These are phyloP conservation scores for Geotrichum candidum DNA, from an alignment of 1,139 yeast genomes.

Conservation along the genomic window DNA sequence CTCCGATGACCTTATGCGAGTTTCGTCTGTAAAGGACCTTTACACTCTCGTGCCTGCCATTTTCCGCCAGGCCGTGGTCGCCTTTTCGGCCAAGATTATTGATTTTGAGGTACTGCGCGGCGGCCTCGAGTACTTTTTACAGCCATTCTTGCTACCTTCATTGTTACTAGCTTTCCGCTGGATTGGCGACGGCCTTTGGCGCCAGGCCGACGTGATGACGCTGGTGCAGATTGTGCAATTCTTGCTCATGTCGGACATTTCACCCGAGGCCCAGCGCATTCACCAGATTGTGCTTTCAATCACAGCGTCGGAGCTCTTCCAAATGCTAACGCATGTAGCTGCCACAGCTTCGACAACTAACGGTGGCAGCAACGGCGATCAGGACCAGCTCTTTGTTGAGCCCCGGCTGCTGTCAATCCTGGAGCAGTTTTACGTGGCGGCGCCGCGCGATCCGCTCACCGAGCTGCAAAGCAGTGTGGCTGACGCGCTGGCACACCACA, in stretches of 20 bases:
- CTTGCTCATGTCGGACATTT: slow-evolving; percentile 33
- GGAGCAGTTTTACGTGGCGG: slow-evolving; percentile 12
- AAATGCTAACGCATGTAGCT: slow-evolving; percentile 20
- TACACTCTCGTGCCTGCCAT: slow-evolving; percentile 65
- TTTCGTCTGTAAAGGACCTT: slow-evolving; percentile 62
- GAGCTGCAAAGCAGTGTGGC: slow-evolving; percentile 1
- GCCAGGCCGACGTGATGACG: slow-evolving; percentile 27
- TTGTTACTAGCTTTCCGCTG: slow-evolving; percentile 41
- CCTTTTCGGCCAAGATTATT: slow-evolving; percentile 51
- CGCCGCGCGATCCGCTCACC: background rate
- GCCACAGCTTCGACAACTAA: slow-evolving; percentile 13
- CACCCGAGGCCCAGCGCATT: slow-evolving; percentile 38
- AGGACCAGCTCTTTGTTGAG: slow-evolving; percentile 14
- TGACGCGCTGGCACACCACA: slow-evolving; percentile 24
- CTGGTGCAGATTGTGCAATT: slow-evolving; percentile 34
- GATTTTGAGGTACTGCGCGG: slow-evolving; percentile 46
- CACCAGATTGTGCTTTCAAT: slow-evolving; percentile 34
- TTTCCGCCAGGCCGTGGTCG: slow-evolving; percentile 64
- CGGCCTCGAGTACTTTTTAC: slow-evolving; percentile 60
- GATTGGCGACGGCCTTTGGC: slow-evolving; percentile 39
- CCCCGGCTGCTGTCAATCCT: slow-evolving; percentile 14
- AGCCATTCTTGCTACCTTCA: slow-evolving; percentile 50
- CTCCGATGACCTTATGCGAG: slow-evolving; percentile 71
- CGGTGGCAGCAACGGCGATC: background rate
- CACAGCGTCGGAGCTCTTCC: slow-evolving; percentile 30